Evolutionary conservation across 2,329 filamentous ascomycete species (phyloP), one percentile per base, ranked within the genome.

Genomic region (Coniosporium tulheliwenetii): DNA sequence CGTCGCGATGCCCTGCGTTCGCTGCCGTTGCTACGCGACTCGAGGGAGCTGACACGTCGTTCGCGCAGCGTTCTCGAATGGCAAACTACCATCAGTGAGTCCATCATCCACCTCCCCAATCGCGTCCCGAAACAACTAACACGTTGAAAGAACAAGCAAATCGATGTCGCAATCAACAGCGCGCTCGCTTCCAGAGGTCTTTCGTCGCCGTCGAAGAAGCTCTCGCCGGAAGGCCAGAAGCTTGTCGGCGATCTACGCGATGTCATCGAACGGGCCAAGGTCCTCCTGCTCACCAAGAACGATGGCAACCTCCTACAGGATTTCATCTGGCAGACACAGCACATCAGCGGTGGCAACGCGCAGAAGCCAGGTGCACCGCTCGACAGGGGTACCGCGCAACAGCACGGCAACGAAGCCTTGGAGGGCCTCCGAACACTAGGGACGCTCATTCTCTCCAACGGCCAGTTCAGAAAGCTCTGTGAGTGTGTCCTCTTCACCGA

Each of bases 291-390:
- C 19, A 82, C 81, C 64, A 98, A 96, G 73, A 98, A 98, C 57
- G 75, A 94, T 44, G 91, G 87, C 56, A 86, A 98, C 54, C 65
- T 96, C 43, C 67, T 98, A 14, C 91, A 98, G 57, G 87, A 98
- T 54, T 96, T 98, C 62, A 85, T 96, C 62, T 98, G 84, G 81
- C 83, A 94, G 57, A 87, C 86, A 0, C 77, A 85, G 55, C 73
- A 82, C 37, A 78, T 91, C 46, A 75, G 77, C 40, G 65, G 74
- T 43, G 78, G 70, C 52, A 68, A 72, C 39, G 70, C 84, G 19
- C 59, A 64, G 43, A 61, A 69, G 1, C 83, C 85, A 3, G 68
- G 70, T 42, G 72, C 75, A 1, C 81, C 85, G 0, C 52, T 93
- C 38, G 73, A 77, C 55, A 93, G 85, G 66, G 78, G 83, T 1